Evolutionary conservation across 73 alveolate species (phyloP), one percentile per base, ranked within the genome.

Genomic region (Uronychia binucleata): DNA sequence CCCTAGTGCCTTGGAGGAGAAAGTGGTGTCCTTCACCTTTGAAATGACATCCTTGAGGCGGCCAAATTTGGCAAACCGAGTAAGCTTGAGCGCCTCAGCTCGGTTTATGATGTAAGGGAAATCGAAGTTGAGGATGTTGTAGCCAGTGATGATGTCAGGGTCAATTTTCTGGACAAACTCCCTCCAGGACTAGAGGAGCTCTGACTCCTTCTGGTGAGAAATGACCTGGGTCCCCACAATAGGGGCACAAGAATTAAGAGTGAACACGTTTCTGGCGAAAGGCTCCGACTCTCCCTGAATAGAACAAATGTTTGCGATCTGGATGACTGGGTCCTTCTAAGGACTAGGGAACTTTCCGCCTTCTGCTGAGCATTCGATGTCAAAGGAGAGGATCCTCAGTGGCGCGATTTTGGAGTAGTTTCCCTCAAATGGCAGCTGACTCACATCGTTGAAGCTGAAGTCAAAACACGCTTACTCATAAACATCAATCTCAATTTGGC

Each of bases 41-140:
- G 99, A 90, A 28, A 77, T 59, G 0, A 84, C 75, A 28, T 83
- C 90, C 32, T 74, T 74, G 27, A 98, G 58, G 86, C 99, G 95
- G 28, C 99, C 93, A 79, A 98, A 88, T 77, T 79, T 83, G 1
- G 98, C 97, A 91, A 93, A 98, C 34, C 82, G 77, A 26, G 79
- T 87, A 31, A 98, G 77, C 81, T 94, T 94, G 34, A 97, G 94
- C 33, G 78, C 78, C 33, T 88, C 92, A 1, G 99, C 99, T 92
- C 99, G 87, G 34, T 95, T 90, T 58, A 98, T 86, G 78, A 98
- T 88, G 88, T 96, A 98, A 28, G 98, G 98, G 58, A 98, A 94
- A 88, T 99, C 99, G 92, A 99, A 99, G 98, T 98, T 99, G 67
- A 94, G 85, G 80, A 98, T 98, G 93, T 99, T 99, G 91, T 98